Conservation (phyloP, 352 stramenopile species). For the Phytophthora cactorum region DNA sequence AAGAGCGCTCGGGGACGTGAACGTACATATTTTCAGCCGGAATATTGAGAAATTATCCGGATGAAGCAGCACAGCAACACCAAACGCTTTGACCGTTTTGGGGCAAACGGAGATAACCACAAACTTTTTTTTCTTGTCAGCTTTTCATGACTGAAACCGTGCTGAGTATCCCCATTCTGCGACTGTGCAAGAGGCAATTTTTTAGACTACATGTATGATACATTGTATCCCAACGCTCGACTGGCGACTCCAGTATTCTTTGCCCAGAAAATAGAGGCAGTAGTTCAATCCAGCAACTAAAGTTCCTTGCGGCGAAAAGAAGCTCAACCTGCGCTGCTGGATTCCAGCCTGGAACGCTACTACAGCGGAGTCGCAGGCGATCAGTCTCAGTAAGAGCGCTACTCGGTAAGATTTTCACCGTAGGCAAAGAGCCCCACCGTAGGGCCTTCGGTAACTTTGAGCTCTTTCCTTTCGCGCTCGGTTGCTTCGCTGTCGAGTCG, state of each 20-base stretch:
- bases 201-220: not conserved
- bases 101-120: too few relatives aligned
- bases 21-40: not conserved
- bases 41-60: not conserved
- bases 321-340: not conserved
- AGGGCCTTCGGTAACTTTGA: not conserved
- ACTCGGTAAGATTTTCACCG: not conserved
- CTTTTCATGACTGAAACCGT: not conserved
- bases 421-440: not conserved
- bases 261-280: not conserved
- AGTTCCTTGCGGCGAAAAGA: not conserved
- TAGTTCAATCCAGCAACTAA: not conserved
- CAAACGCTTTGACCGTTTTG: too few relatives aligned
- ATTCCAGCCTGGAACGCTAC: not conserved
- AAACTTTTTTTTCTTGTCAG: too few relatives aligned
- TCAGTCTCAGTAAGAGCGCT: not conserved
- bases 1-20: not conserved
- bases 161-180: not conserved
- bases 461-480: not conserved
- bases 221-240: not conserved
- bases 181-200: not conserved
- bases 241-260: not conserved
- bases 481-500: not conserved
- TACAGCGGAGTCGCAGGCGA: not conserved
- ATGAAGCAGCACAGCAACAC: not conserved